Conservation (phyloP, 768 basidiomycete species). For the Lentinula guzmanii region DNA sequence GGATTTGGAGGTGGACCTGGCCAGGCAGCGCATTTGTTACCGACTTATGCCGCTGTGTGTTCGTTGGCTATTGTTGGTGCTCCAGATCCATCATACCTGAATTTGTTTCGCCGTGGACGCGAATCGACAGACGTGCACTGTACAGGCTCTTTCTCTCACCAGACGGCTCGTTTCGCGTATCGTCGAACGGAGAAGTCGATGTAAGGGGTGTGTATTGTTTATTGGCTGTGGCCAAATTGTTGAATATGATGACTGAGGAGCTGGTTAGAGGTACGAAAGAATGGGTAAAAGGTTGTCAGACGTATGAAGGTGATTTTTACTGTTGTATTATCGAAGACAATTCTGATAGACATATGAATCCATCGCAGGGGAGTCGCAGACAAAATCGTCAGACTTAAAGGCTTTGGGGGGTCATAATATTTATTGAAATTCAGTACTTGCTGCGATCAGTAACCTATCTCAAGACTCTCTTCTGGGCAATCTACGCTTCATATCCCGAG, state of each 20-base stretch:
- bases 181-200: slow-evolving; percentile 86
- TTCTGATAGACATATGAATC: too few relatives aligned
- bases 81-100: slow-evolving; percentile 39
- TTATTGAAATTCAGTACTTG: too few relatives aligned
- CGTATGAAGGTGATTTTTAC: slow-evolving; percentile 97
- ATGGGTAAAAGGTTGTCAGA: slow-evolving; percentile 89
- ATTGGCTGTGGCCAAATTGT: slow-evolving; percentile 72
- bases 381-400: too few relatives aligned
- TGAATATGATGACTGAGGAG: slow-evolving; percentile 86
- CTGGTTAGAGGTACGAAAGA: slow-evolving; percentile 68
- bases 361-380: too few relatives aligned
- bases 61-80: slow-evolving; percentile 74
- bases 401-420: too few relatives aligned
- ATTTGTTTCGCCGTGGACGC: slow-evolving; percentile 75
- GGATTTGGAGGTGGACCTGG: slow-evolving; percentile 92
- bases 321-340: too few relatives aligned
- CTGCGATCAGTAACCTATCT: too few relatives aligned
- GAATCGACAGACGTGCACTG: slow-evolving; percentile 71
- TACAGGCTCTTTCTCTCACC: slow-evolving; percentile 86
- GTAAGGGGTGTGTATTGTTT: slow-evolving; percentile 96
- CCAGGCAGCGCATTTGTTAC: slow-evolving; percentile 80
- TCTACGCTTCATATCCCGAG: too few relatives aligned
- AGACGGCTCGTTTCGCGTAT: slow-evolving; percentile 91
- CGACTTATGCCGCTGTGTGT: slow-evolving; percentile 87
- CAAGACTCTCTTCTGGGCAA: too few relatives aligned